Percentiles rank a stretch among this genome's conserved stretches.
Conservation (phyloP, 371 early-diverging fungal genomes). For the Coemansia sp. region DNA sequence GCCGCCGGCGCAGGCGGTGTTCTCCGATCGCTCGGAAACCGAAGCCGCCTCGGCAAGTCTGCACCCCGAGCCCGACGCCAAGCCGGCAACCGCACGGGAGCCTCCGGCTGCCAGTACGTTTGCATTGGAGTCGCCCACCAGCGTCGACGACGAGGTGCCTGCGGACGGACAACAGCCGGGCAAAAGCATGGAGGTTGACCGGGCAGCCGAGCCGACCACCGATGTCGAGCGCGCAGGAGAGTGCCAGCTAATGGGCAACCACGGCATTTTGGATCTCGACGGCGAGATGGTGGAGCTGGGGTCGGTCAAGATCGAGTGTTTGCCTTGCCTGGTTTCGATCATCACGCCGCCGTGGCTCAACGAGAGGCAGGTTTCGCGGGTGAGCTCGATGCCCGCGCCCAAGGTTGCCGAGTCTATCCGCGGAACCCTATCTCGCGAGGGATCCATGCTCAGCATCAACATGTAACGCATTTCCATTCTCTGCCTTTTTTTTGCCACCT, state of each 20-base stretch:
- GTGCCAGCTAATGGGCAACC: slow-evolving; percentile 36
- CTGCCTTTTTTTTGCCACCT: neutral
- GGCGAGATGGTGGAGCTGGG: slow-evolving; percentile 57
- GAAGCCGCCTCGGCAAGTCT: slow-evolving; percentile 19
- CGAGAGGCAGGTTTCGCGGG: slow-evolving; percentile 28
- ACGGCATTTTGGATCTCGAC: slow-evolving; percentile 57
- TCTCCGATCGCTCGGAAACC: slow-evolving; percentile 39
- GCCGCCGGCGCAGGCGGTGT: slow-evolving; percentile 30
- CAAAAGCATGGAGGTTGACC: neutral
- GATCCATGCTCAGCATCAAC: slow-evolving; percentile 41
- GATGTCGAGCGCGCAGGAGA: slow-evolving; percentile 9
- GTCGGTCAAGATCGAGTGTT: slow-evolving; percentile 56
- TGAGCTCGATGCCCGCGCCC: slow-evolving; percentile 19
- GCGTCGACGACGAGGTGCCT: neutral
- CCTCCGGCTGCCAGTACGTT: neutral
- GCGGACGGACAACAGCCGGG: neutral
- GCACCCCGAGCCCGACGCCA: neutral
- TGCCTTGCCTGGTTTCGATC: slow-evolving; percentile 50
- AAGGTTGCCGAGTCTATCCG: slow-evolving; percentile 30
- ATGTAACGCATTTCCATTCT: slow-evolving; percentile 7
- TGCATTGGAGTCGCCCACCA: neutral
- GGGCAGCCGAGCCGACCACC: neutral
- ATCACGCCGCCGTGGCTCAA: slow-evolving; percentile 58
- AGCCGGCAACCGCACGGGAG: neutral
- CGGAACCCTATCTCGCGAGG: slow-evolving; percentile 40